These are phyloP conservation scores for Diplodia sapinea DNA, from an alignment of 2,329 filamentous ascomycete species.

Conservation along the genomic window DNA sequence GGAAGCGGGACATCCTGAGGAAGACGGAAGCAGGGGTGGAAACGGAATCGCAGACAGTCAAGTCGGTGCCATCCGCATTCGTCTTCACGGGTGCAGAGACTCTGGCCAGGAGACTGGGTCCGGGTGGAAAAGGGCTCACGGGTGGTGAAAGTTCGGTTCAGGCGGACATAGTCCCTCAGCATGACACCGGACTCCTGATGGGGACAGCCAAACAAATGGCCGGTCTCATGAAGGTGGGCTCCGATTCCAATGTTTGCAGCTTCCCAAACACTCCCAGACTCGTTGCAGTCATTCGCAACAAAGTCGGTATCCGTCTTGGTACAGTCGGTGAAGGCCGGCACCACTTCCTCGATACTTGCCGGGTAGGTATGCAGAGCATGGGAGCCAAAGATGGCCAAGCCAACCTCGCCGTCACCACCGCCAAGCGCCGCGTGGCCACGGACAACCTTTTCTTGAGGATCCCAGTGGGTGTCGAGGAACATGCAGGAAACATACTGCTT, in stretches of 20 bases:
- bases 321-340: constrained; percentile 86
- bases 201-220: constrained; percentile 87
- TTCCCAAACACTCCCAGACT: constrained; percentile 92
- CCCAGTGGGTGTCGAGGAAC: constrained; percentile 89
- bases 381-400: constrained; percentile 89
- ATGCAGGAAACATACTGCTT: constrained; percentile 88
- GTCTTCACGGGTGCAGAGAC: constrained; percentile 73
- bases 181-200: constrained; percentile 92
- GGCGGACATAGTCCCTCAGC: constrained; percentile 81
- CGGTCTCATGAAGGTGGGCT: constrained; percentile 88
- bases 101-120: constrained; percentile 79
- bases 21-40: constrained; percentile 86
- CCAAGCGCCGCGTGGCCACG: constrained; percentile 85
- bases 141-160: constrained; percentile 82
- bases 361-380: constrained; percentile 93
- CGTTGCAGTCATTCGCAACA: constrained; percentile 84
- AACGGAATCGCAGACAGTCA: constrained; percentile 85
- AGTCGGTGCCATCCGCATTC: constrained; percentile 93
- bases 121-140: constrained; percentile 86
- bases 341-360: constrained; percentile 84
- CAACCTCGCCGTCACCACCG: constrained; percentile 72
- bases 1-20: constrained; percentile 69
- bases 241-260: constrained; percentile 94
- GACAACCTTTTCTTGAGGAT: constrained; percentile 71
- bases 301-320: constrained; percentile 81